Base-by-base conservation (phyloP, 1,284 basidiomycete species). In the Ustilago vetiveriae region DNA sequence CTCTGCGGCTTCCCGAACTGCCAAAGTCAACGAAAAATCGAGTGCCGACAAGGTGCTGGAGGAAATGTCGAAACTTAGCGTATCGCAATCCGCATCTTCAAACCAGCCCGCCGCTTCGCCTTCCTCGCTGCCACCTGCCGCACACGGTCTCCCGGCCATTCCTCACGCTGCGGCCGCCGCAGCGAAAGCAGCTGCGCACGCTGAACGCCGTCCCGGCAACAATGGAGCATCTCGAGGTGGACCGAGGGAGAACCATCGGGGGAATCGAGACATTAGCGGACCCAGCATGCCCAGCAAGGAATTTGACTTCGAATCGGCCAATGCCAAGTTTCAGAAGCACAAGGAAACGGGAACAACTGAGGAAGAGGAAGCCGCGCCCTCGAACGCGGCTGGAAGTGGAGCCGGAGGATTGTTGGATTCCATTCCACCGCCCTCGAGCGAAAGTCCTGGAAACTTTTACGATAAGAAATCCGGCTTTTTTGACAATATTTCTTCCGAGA, bases 381-480 rank as follows among this genome's bases (percentile, higher is more conserved):
- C n/a, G n/a, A n/a, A n/a, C n/a, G n/a, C n/a, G n/a, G n/a, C n/a
- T n/a, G n/a, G n/a, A n/a, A n/a, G n/a, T 29, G 35, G 29, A 17
- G 22, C 38, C 7, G 48, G 26, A 17, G 55, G 59, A 23, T 33
- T 70, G 49, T 48, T 81, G n/a, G 72, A 76, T 14, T 42, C 77
- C 3, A 80, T 80, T 26, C 78, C 80, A 3, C 70, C 74, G 6
- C 65, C 78, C 0, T 21, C 48, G 4, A 48, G 47, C 13, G 51
- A 66, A 10, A 49, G 47, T n/a, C 42, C 43, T 19, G 46, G 45
- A 10, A 72, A 45, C 39, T 81, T 81, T 43, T 82, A 82, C 56
- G 76, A 82, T 44, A 82, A 80, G 49, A 82, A 80, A 49, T 44
- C 58, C 6, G 75, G 76, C 24, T 82, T 82, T 68, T 82, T 82